Evolutionary conservation across 805 yeast species (phyloP), one percentile per base, ranked within the genome.

Genomic region (Kodamaea kaohsiungensis): DNA sequence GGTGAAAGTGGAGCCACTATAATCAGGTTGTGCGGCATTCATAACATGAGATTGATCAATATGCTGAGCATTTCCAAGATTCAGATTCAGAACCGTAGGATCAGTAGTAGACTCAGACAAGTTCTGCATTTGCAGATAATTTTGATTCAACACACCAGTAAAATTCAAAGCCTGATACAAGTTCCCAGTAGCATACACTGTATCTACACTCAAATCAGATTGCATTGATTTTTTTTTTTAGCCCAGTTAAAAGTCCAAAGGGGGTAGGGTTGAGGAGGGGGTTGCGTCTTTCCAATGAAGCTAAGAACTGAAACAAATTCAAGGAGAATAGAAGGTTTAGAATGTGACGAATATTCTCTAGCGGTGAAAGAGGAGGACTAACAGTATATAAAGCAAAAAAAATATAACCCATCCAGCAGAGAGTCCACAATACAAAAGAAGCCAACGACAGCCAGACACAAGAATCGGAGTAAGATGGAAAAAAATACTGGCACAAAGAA

Each of bases 201-300:
- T 17, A 16, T 40, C 45, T 19, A 40, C 45, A 40, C 45, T 40
- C 45, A 40, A 40, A 40, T 40, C 45, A 17, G 45, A 40, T 40
- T 40, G 45, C 45, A 40, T 40, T 19, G 19, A 17, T 38, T 38
- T 40, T 19, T 30, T 30, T 30, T 30, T 30, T 30, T 30, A 30
- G 35, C 35, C 35, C 35, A 30, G 35, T 30, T 10, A 9, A 30
- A 30, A 30, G 35, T 30, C 35, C 35, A 9, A 9, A 30, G 35
- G 35, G 35, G 35, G 25, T 3, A 22, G 25, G 25, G 25, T 22
- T 22, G 25, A 6, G 25, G 25, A 22, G 25, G 25, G 25, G 25
- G 25, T 22, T 22, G 25, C 25, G 25, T 22, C 25, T 22, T 22
- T 22, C 25, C 25, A 22, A 22, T 22, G 25, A n/a, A n/a, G 43